phyloP scores from a whole-genome alignment of 202 grass and related monocot genomes.

The Digitaria exilis region DNA sequence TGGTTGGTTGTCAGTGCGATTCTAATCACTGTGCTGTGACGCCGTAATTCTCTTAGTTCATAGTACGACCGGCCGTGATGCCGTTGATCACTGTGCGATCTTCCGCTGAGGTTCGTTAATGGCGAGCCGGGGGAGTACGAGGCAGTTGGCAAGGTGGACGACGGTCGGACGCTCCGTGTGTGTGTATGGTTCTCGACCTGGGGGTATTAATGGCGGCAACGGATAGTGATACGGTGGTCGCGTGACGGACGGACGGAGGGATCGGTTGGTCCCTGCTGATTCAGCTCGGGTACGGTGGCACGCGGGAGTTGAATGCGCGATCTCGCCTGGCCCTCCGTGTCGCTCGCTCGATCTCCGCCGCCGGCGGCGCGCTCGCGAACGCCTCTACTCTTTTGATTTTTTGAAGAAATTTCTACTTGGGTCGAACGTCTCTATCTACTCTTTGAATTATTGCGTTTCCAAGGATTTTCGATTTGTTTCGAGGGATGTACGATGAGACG shows the following conservation, averaged over 20 bases:
- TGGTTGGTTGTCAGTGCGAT: not conserved
- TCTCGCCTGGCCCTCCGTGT: conserved; percentile 14
- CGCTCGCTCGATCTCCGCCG: not conserved
- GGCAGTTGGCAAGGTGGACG: not conserved
- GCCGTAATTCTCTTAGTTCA: too few species aligned
- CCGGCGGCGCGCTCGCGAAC: not conserved
- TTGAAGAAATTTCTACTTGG: too few species aligned
- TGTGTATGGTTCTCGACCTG: too few species aligned
- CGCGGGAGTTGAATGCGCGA: not conserved
- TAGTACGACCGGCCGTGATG: too few species aligned
- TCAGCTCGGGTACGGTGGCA: conserved; percentile 28
- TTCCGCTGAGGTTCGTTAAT: not conserved
- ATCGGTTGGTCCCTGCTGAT: not conserved
- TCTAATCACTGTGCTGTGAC: too few species aligned
- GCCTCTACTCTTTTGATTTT: not conserved
- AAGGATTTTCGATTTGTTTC: too few species aligned
- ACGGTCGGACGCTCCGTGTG: too few species aligned
- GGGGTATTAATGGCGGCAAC: conserved; percentile 44
- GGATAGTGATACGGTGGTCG: conserved; percentile 31
- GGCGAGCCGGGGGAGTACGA: not conserved
- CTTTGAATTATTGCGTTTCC: too few species aligned
- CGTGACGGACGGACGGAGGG: not conserved
- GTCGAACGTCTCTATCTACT: too few species aligned
- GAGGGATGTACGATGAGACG: too few species aligned
- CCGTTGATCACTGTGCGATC: too few species aligned